These are phyloP conservation scores for Pelargonium myrrhifolium DNA, from an alignment of 441 rosid species.

Conservation along the genomic window DNA sequence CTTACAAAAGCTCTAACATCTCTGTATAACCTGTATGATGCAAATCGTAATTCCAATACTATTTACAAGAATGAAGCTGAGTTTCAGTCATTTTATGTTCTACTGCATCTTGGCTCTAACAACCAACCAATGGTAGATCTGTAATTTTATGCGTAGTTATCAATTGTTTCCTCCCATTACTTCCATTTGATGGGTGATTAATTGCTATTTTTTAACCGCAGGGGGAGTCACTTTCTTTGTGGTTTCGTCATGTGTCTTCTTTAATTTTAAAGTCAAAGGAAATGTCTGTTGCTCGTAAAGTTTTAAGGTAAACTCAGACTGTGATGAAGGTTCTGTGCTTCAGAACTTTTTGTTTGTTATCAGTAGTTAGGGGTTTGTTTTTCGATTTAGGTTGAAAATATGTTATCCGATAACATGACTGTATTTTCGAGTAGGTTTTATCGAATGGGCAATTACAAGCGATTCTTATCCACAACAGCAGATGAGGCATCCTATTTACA, in stretches of 20 bases:
- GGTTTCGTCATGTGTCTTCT: slow-evolving; percentile 57
- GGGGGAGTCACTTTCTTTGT: slow-evolving; percentile 80
- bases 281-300: slow-evolving; percentile 61
- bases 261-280: slow-evolving; percentile 51
- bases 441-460: slow-evolving; percentile 57
- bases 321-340: slow-evolving; percentile 6
- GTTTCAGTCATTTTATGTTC: slow-evolving; percentile 67
- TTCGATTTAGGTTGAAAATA: not conserved
- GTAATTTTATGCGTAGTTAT: slow-evolving; percentile 17
- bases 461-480: slow-evolving; percentile 44
- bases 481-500: slow-evolving; percentile 73
- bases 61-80: slow-evolving; percentile 53
- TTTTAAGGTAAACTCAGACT: slow-evolving; percentile 41
- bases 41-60: slow-evolving; percentile 35
- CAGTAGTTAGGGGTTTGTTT: not conserved
- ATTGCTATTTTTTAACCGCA: slow-evolving; percentile 26
- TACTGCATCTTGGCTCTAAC: slow-evolving; percentile 64
- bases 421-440: slow-evolving; percentile 35
- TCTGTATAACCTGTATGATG: slow-evolving; percentile 65
- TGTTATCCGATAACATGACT: not conserved
- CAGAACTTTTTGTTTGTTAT: not conserved
- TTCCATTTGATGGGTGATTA: slow-evolving; percentile 1
- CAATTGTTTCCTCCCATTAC: not conserved
- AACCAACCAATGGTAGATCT: slow-evolving; percentile 49
- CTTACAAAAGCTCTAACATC: slow-evolving; percentile 61